Conservation (phyloP, 225 moss, liverwort and hornwort genomes). For the Pseudisothecium myosuroides region DNA sequence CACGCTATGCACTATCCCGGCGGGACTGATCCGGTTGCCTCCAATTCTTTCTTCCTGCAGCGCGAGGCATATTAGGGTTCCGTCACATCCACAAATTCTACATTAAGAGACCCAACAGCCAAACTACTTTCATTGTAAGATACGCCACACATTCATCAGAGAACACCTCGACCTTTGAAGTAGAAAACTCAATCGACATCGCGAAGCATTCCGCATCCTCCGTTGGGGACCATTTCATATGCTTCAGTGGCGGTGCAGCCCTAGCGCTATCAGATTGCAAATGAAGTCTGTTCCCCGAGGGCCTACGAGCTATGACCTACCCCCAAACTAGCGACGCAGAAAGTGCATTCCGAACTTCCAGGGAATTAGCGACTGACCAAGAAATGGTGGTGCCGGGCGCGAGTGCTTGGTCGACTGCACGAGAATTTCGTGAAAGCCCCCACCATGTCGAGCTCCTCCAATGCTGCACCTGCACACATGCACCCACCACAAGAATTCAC, state of each 20-base stretch:
- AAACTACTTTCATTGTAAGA: background rate
- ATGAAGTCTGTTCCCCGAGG: background rate
- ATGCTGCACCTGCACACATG: background rate
- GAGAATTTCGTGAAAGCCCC: slow-evolving; percentile 28
- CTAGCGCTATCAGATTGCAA: background rate
- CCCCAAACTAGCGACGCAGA: background rate
- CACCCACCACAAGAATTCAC: background rate
- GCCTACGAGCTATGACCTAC: background rate
- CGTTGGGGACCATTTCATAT: background rate
- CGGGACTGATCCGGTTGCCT: slow-evolving; percentile 24
- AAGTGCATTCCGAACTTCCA: background rate
- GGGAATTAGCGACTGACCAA: slow-evolving; percentile 2
- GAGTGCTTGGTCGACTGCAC: slow-evolving; percentile 10
- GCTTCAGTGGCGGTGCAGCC: background rate
- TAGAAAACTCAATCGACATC: background rate
- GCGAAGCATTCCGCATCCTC: background rate
- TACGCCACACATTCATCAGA: background rate
- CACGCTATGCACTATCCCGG: slow-evolving; percentile 21
- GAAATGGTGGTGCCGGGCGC: slow-evolving; percentile 8
- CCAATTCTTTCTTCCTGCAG: slow-evolving; percentile 30
- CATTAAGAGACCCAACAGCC: background rate
- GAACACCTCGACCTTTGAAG: background rate
- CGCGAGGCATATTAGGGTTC: background rate
- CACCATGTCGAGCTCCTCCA: slow-evolving; percentile 9
- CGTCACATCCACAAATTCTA: background rate